Evolutionary conservation across 257 asterid species (phyloP).

Genomic region (Agastache rugosa): DNA sequence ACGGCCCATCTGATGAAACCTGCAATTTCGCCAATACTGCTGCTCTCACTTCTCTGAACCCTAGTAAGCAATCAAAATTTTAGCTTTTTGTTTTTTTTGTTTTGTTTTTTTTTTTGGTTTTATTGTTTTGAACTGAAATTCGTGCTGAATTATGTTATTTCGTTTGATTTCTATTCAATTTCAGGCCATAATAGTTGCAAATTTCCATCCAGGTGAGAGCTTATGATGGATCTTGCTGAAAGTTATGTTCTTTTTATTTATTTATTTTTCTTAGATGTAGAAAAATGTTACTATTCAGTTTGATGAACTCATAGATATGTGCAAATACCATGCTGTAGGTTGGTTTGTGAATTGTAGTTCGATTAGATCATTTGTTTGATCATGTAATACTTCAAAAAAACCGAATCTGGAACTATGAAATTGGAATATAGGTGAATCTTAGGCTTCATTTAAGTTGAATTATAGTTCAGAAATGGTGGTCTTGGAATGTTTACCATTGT

Average conservation of each 20-base stretch:
- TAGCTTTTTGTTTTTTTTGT: not conserved
- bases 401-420: not conserved
- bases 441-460: not conserved
- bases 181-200: slow-evolving; percentile 74
- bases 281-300: not conserved
- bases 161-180: slow-evolving; percentile 21
- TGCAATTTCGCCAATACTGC: slow-evolving; percentile 71
- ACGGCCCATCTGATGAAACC: slow-evolving; percentile 58
- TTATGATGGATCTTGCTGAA: slow-evolving; percentile 8
- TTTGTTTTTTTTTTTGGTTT: not conserved
- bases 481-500: not conserved
- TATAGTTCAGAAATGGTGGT: not conserved
- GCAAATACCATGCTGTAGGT: not conserved
- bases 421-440: slow-evolving; percentile 4
- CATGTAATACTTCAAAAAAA: not conserved
- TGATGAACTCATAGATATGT: not conserved
- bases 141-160: slow-evolving; percentile 4
- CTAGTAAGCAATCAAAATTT: slow-evolving; percentile 57
- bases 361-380: not conserved
- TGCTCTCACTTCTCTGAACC: slow-evolving; percentile 77
- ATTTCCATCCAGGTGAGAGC: slow-evolving; percentile 76
- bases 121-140: not conserved
- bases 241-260: not conserved
- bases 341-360: not conserved
- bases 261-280: not conserved